phyloP scores from a whole-genome alignment of 306 rosid genomes.

The Trifolium repens region DNA sequence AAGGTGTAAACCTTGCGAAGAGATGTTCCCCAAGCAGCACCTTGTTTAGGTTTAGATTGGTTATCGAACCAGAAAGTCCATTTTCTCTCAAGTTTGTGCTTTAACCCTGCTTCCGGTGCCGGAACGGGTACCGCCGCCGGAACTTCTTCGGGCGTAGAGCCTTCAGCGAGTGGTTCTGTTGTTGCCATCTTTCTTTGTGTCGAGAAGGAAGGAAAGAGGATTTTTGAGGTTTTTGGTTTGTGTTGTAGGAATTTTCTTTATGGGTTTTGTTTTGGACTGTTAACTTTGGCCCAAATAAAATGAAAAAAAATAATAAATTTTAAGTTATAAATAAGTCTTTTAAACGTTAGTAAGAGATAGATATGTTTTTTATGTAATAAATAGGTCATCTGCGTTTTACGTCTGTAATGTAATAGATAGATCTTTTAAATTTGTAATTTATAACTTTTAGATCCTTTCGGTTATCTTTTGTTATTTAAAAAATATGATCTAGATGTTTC shows the following conservation, averaged over 20 bases:
- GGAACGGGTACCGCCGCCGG: slow-evolving; percentile 1
- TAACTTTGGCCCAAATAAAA: not conserved
- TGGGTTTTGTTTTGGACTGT: not conserved
- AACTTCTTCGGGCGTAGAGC: slow-evolving; percentile 29
- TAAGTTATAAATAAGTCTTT: too few relatives aligned
- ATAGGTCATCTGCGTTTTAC: too few relatives aligned
- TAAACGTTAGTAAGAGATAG: too few relatives aligned
- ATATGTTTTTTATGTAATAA: too few relatives aligned
- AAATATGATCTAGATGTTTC: too few relatives aligned
- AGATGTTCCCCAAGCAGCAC: slow-evolving; percentile 88
- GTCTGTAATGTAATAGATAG: too few relatives aligned
- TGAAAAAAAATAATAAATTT: not conserved
- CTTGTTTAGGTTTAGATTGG: slow-evolving; percentile 85
- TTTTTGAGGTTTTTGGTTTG: slow-evolving; percentile 19
- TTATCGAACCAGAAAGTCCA: slow-evolving; percentile 98
- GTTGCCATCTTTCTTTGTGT: slow-evolving; percentile 57
- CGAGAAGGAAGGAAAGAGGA: not conserved
- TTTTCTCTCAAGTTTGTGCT: slow-evolving; percentile 75
- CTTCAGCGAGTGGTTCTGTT: slow-evolving; percentile 56
- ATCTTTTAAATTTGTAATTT: too few relatives aligned
- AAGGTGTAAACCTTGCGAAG: slow-evolving; percentile 79
- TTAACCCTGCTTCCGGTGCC: slow-evolving; percentile 24
- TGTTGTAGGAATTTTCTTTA: not conserved
- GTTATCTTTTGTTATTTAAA: too few relatives aligned
- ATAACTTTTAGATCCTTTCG: too few relatives aligned